Percentiles rank a stretch among this genome's conserved stretches.
phyloP scores from a whole-genome alignment of 768 basidiomycete genomes.

The Cubamyces sp. region DNA sequence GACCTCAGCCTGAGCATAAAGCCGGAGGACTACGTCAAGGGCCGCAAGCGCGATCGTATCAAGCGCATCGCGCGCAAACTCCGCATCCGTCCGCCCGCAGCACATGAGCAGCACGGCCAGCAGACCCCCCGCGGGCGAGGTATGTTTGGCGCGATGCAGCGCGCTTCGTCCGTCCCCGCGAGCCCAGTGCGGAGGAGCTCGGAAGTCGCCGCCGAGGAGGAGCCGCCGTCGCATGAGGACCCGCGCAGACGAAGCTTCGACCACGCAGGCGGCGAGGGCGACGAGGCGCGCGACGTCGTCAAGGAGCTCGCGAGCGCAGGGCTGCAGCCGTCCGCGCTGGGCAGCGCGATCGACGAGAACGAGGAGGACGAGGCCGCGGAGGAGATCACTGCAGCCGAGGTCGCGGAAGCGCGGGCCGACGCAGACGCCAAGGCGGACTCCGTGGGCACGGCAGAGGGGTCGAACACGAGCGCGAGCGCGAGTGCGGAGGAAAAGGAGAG shows the following conservation, averaged over 20 bases:
- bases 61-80: conserved; percentile 74
- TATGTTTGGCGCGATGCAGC: conserved; percentile 27
- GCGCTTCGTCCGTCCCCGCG: conserved; percentile 64
- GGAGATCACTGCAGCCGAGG: conserved; percentile 7
- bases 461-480: conserved; percentile 23
- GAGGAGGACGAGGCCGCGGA: conserved; percentile 15
- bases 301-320: conserved; percentile 15
- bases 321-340: background rate
- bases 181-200: conserved; percentile 37
- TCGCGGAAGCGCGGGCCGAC: conserved; percentile 22
- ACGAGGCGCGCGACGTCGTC: conserved; percentile 23
- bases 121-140: conserved; percentile 1
- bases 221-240: conserved; percentile 41
- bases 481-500: conserved; percentile 40
- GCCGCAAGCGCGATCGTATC: conserved; percentile 77
- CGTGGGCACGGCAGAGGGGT: conserved; percentile 18
- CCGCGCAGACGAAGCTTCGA: conserved; percentile 51
- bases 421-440: conserved; percentile 41
- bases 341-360: conserved; percentile 13
- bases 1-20: conserved; percentile 92
- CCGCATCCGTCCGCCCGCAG: conserved; percentile 33
- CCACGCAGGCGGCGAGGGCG: conserved; percentile 27
- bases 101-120: conserved; percentile 7
- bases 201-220: conserved; percentile 44
- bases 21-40: conserved; percentile 73